Base-by-base conservation (phyloP, 495 filamentous ascomycete species). In the Ascodesmis nigricans region DNA sequence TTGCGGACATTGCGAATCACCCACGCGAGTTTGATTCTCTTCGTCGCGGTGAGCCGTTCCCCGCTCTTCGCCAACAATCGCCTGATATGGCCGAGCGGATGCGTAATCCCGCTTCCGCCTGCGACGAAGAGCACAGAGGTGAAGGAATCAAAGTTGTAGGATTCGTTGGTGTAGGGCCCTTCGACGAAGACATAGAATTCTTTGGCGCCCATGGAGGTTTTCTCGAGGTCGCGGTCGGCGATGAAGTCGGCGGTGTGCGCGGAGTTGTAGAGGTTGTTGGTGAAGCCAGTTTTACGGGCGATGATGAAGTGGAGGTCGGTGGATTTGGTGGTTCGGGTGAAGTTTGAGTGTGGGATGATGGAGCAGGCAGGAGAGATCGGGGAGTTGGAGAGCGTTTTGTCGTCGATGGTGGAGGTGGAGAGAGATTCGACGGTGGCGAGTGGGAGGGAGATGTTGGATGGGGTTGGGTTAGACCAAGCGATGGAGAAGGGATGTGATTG, bases 401-500 rank as follows among this genome's bases (percentile, higher is more conserved):
- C 7, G 21, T 19, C 15, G 16, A 22, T 14, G 6, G 31, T 29
- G 4, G 13, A 28, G 33, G 21, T 7, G 16, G 21, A 3, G 19
- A 4, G 21, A 21, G 10, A 4, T 23, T 32, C 37, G 29, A 36
- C 25, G 13, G 3, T 5, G 20, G 32, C 22, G 16, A 27, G 36
- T 10, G 8, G 19, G 18, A 16, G 32, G 4, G 40, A 27, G 17
- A 24, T 8, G 31, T 40, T 18, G 47, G n/a, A n/a, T n/a, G n/a
- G n/a, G n/a, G n/a, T n/a, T n/a, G n/a, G n/a, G n/a, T n/a, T 45
- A 17, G 69, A 69, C 83, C 84, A 95, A 36, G 76, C 82, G 32
- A 95, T 64, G 18, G 82, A 87, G 58, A 97, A 95, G 2, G 87
- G 87, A 52, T 97, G 87, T 26, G 69, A 79, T 41, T 79, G 80